Evolutionary conservation across 768 basidiomycete species (phyloP).

Genomic region (Postia placenta): DNA sequence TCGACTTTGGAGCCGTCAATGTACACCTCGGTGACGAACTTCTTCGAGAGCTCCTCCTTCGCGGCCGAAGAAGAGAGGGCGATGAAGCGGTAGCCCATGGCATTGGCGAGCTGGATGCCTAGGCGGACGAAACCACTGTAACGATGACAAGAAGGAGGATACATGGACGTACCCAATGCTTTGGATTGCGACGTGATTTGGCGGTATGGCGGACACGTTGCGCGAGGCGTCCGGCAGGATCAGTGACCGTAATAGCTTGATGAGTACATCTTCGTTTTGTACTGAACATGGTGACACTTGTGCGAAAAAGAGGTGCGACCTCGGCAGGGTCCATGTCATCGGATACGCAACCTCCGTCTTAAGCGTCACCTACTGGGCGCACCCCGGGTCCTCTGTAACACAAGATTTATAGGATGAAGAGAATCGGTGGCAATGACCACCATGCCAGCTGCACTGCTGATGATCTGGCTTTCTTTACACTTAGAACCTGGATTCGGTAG

Average conservation of each 20-base stretch:
- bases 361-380: slow-evolving; percentile 22
- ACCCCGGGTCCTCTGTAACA: slow-evolving; percentile 18
- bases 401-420: not conserved
- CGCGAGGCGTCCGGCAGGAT: slow-evolving; percentile 17
- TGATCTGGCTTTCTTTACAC: slow-evolving; percentile 21
- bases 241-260: slow-evolving; percentile 18
- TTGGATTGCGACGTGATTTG: slow-evolving; percentile 32
- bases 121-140: slow-evolving; percentile 27
- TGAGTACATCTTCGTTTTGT: not conserved
- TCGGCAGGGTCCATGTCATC: slow-evolving; percentile 21
- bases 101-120: slow-evolving; percentile 25
- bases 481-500: slow-evolving; percentile 11
- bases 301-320: slow-evolving; percentile 26
- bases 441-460: slow-evolving; percentile 26
- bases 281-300: slow-evolving; percentile 32
- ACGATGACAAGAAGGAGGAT: not conserved
- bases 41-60: slow-evolving; percentile 27
- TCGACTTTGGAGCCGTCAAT: slow-evolving; percentile 25
- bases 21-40: slow-evolving; percentile 33
- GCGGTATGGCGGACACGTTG: slow-evolving; percentile 23
- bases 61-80: slow-evolving; percentile 26
- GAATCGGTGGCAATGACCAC: slow-evolving; percentile 16
- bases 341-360: slow-evolving; percentile 22
- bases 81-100: slow-evolving; percentile 29
- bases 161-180: slow-evolving; percentile 24